Evolutionary conservation across 148 eudicot species (phyloP).

Genomic region (Chenopodium formosanum): DNA sequence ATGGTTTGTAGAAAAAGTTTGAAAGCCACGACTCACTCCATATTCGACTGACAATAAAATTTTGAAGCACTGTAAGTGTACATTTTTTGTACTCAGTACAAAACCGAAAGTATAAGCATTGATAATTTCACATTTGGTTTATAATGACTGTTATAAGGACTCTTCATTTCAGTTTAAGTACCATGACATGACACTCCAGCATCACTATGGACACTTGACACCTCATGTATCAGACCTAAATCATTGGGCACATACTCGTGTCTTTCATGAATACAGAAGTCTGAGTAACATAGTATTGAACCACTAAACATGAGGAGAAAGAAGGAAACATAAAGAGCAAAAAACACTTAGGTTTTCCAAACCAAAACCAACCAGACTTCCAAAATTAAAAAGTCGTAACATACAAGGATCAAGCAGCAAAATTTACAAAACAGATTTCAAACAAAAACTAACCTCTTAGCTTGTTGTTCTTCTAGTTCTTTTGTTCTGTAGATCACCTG

Average conservation of each 20-base stretch:
- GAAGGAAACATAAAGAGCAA: neutral
- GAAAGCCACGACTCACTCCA: constrained; percentile 80
- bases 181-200: neutral
- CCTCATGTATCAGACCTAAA: neutral
- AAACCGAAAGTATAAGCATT: neutral
- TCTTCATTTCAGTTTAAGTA: neutral
- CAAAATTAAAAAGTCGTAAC: too few relatives aligned
- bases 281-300: neutral
- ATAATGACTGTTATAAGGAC: neutral
- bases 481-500: constrained; percentile 60
- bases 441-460: constrained; percentile 50
- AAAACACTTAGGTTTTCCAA: neutral
- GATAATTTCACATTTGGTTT: neutral
- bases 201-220: neutral
- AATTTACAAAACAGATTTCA: neutral
- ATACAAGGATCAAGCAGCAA: neutral
- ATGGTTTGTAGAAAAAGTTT: constrained; percentile 74
- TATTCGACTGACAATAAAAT: constrained; percentile 46
- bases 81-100: neutral
- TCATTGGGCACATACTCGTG: neutral
- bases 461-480: constrained; percentile 72
- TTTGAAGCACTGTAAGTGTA: neutral
- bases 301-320: neutral
- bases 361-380: neutral
- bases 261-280: neutral